Base-by-base conservation (phyloP, 176 grass and related monocot genomes). In the Dactylis glomerata region DNA sequence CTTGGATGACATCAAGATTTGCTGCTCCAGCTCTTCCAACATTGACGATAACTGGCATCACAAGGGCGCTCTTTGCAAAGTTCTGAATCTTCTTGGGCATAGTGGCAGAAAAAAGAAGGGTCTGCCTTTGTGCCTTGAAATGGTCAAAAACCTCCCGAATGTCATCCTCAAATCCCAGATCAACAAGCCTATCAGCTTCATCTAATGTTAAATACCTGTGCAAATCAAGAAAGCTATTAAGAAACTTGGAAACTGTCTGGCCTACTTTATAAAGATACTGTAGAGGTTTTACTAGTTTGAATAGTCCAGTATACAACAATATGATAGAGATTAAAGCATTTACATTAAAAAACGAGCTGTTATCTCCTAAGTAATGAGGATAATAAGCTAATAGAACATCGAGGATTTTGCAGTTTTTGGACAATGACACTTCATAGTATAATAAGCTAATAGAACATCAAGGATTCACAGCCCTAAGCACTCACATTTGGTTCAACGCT, bases 81-180 rank as follows among this genome's bases (percentile, higher is more conserved):
- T 84, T 98, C 59, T 98, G 96, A 51, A 98, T 98, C 83, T 98
- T 98, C 83, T 93, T 95, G 38, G 96, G 96, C 96, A 98, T 98
- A 49, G 96, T 98, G 15, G 96, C 96, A 76, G 93, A 95, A 76
- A 98, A 98, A 15, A 98, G 89, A 72, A 98, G 81, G 42, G 93
- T 98, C 68, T 98, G 96, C 32, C 96, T 92, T 80, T 98, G 96
- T 69, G 92, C 85, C 82, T 96, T 98, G 78, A 98, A 98, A 94
- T 98, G 96, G 57, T 98, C 96, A 14, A 98, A 96, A 81, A 98
- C 91, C 83, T 98, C 96, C 38, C 93, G 88, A 34, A 96, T 98
- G 49, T 98, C 96, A 83, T 98, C 96, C 83, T 98, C 96, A 81
- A 98, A 98, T 44, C 96, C 96, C 66, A 98, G 79, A 78, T 98